Percentiles rank a stretch among this genome's conserved stretches.
Conservation (phyloP, 1,284 basidiomycete species). For the Termitomyces sp. region DNA sequence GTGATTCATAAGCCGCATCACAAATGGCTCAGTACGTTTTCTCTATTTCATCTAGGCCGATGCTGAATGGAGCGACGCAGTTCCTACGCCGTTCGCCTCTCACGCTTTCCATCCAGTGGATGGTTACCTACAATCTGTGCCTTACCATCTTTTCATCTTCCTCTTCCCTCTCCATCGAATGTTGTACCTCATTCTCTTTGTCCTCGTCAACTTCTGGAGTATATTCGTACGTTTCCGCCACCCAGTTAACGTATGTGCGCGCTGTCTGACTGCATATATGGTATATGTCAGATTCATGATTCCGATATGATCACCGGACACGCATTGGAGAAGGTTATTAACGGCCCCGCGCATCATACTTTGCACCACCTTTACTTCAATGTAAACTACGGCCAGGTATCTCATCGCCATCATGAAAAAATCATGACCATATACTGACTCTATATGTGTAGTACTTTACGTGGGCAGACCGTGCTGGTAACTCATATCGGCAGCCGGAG, state of each 20-base stretch:
- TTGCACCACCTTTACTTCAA: conserved; percentile 96
- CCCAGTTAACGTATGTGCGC: conserved; percentile 4
- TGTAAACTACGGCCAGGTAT: conserved; percentile 87
- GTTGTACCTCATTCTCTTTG: conserved; percentile 79
- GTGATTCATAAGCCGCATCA: conserved; percentile 94
- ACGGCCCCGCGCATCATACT: conserved; percentile 97
- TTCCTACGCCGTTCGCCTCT: conserved; percentile 95
- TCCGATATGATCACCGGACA: conserved; percentile 99
- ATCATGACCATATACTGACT: conserved; percentile 10
- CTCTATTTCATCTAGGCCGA: conserved; percentile 6
- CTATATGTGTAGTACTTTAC: conserved; percentile 77
- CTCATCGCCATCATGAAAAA: conserved; percentile 21
- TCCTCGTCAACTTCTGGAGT: conserved; percentile 88
- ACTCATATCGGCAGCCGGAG: conserved; percentile 85
- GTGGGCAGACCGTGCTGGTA: conserved; percentile 82
- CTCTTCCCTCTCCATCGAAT: conserved; percentile 87
- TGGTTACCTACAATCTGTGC: conserved; percentile 90
- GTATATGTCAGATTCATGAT: conserved; percentile 78
- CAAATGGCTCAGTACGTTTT: conserved; percentile 87
- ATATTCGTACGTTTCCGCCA: conserved; percentile 60
- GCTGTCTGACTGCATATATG: not conserved
- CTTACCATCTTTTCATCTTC: conserved; percentile 93
- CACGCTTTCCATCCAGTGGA: conserved; percentile 98
- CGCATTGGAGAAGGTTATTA: conserved; percentile 86
- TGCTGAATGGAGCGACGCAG: conserved; percentile 33